Evolutionary conservation across 805 yeast species (phyloP).

Genomic region (Starmerella sp.): DNA sequence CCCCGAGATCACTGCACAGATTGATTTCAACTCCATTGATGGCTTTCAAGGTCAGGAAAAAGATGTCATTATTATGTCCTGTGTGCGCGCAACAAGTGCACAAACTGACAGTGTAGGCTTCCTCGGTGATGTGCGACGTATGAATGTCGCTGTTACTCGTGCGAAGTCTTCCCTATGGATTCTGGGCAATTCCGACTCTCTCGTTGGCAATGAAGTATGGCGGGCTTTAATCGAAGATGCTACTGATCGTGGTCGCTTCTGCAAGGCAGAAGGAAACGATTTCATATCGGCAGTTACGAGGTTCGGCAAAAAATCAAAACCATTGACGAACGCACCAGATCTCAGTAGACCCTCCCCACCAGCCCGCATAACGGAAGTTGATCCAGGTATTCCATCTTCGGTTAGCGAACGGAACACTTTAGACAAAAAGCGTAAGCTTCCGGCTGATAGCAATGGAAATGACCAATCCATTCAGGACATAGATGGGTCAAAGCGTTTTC

Average conservation of each 20-base stretch:
- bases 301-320: not conserved
- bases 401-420: too few relatives aligned
- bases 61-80: constrained; percentile 83
- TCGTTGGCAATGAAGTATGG: constrained; percentile 64
- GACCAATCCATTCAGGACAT: too few relatives aligned
- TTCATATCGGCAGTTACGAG: constrained; percentile 2
- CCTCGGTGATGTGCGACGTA: constrained; percentile 79
- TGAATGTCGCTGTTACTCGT: constrained; percentile 95
- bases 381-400: too few relatives aligned
- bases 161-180: constrained; percentile 90
- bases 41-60: constrained; percentile 98
- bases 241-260: constrained; percentile 32
- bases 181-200: constrained; percentile 64
- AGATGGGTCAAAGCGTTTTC: too few relatives aligned
- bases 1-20: constrained; percentile 43
- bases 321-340: not conserved
- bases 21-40: constrained; percentile 91
- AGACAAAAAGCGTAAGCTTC: too few relatives aligned
- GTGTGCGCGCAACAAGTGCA: constrained; percentile 70
- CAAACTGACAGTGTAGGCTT: constrained; percentile 57
- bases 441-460: too few relatives aligned
- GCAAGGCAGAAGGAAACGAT: not conserved
- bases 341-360: not conserved
- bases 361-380: too few relatives aligned
- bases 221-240: constrained; percentile 57